Percentiles rank a stretch among this genome's conserved stretches.
Evolutionary conservation across 495 filamentous ascomycete species (phyloP).

Genomic region (Neurospora discreta): DNA sequence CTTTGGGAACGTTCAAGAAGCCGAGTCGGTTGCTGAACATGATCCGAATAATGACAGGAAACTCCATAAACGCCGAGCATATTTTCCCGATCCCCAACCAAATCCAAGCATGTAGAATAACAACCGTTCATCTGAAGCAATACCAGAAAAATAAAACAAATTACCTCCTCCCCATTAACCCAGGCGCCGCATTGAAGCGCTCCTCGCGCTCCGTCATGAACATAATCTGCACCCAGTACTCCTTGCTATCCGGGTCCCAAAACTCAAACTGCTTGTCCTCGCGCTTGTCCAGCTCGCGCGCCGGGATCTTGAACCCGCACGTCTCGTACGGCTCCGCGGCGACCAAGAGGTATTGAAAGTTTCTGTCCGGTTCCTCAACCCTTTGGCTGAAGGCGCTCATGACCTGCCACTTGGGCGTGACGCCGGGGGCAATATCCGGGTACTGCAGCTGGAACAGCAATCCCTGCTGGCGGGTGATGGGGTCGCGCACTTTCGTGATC

Average conservation of each 20-base stretch:
- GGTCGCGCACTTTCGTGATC: constrained; percentile 91
- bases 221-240: constrained; percentile 98
- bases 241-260: constrained; percentile 94
- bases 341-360: constrained; percentile 87
- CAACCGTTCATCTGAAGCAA: neutral
- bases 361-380: constrained; percentile 87
- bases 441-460: constrained; percentile 92
- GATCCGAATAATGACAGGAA: neutral
- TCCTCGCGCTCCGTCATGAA: constrained; percentile 99
- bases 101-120: neutral
- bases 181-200: constrained; percentile 86
- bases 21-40: neutral
- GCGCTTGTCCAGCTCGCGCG: constrained; percentile 81
- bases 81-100: neutral
- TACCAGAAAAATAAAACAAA: neutral
- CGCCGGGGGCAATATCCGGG: constrained; percentile 72
- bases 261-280: constrained; percentile 83
- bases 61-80: neutral
- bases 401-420: constrained; percentile 76
- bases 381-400: constrained; percentile 98
- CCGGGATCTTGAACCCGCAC: constrained; percentile 91
- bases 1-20: neutral
- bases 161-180: constrained; percentile 48
- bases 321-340: constrained; percentile 98
- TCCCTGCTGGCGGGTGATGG: constrained; percentile 78